Base-by-base conservation (phyloP, 2,329 filamentous ascomycete genomes). In the Teratosphaeriaceae sp. region DNA sequence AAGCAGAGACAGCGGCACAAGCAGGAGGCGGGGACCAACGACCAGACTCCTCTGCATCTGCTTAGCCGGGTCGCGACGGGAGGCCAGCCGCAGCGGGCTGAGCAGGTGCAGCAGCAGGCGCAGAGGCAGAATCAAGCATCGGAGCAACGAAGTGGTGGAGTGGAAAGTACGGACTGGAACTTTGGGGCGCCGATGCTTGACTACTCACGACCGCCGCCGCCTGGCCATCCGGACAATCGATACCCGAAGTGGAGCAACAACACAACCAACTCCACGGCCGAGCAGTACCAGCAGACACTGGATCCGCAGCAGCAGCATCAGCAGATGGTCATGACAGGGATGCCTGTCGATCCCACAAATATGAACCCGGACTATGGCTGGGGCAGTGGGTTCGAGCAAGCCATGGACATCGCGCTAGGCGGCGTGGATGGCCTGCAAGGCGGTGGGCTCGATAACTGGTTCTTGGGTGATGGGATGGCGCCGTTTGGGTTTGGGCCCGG, bases 321-420 rank as follows among this genome's bases (percentile, higher is more conserved):
- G 11, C 18, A 18, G 3, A 23, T 31, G 26, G 20, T 12, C 38
- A 40, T 40, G 38, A 3, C 23, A 6, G 37, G 37, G 12, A 8
- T 39, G 22, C 44, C 38, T 40, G 49, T 45, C 8, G 47, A 50
- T 26, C 46, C 49, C 1, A 44, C 42, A n/a, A n/a, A n/a, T n/a
- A n/a, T n/a, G 13, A 47, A 50, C 31, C 46, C 40, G 18, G 53
- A 55, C 21, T 59, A 48, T 44, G 54, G 54, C 7, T 62, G 59
- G 60, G 60, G 59, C n/a, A 53, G 49, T 7, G 58, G 58, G 13
- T 61, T 63, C 21, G 57, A 63, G 45, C 59, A 63, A 35, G 59
- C 58, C 8, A 63, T 63, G 60, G 59, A 62, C 38, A 56, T 63
- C 16, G 57, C 59, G 29, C 36, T 63, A 23, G 55, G 53, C 5